Evolutionary conservation across 2,329 filamentous ascomycete genomes (phyloP), one percentile per base, ranked within the genome.

Genomic region (Trichoderma simmonsii): DNA sequence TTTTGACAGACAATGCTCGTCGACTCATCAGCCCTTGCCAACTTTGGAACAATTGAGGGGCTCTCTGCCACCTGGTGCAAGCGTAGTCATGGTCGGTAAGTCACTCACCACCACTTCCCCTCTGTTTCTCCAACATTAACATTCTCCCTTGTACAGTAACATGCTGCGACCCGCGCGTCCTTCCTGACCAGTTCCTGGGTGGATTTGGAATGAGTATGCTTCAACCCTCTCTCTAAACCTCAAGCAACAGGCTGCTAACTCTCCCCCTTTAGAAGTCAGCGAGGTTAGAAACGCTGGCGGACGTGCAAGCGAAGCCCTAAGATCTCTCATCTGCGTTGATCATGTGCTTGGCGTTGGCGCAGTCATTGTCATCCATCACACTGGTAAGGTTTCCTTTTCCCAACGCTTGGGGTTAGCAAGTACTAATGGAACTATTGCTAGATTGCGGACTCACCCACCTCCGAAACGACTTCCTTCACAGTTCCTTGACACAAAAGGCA

Each of bases 321-420:
- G 57, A 12, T 60, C 57, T 1, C 14, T 60, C 30, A 60, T 60
- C 30, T 60, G 57, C 57, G n/a, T 60, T 30, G 57, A 60, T 8
- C 28, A 60, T 6, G 11, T 60, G 30, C 28, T 60, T 24, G 57
- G 57, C 30, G 57, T 60, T 14, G 30, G 57, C n/a, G 30, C 30
- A 24, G 57, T 60, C 57, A 60, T 60, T 4, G 57, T 60, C 28
- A 60, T 60, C 18, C 57, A 60, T 11, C 57, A 60, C 57, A 60
- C 57, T 2, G 57, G 57, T 60, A 2, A 7, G 24, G 5, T 21
- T 14, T 24, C 21, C 11, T 54, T 9, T 24, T 12, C 21, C 11
- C 48, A 54, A 3, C 11, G 21, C 48, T 54, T 24, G 11, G 6
- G 0, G 5, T n/a, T n/a, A 54, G 0, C 21, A 24, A 1, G 12